Evolutionary conservation across 495 filamentous ascomycete species (phyloP).

Genomic region (Cladorrhinum samala): DNA sequence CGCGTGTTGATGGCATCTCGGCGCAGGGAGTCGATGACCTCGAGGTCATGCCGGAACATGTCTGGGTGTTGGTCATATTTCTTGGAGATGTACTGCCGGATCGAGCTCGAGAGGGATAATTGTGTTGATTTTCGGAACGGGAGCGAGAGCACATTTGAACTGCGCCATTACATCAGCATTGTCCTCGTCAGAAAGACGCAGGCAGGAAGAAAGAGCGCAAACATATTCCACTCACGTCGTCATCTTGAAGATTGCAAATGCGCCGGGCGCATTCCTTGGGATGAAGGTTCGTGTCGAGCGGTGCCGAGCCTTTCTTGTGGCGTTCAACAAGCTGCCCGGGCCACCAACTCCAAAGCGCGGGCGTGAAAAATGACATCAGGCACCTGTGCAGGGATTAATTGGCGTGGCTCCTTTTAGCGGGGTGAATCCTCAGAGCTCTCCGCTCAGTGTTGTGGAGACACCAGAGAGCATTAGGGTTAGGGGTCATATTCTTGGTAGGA

Average conservation of each 20-base stretch:
- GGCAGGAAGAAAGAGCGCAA: too few relatives aligned
- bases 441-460: too few relatives aligned
- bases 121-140: constrained; percentile 82
- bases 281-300: neutral
- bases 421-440: neutral
- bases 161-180: constrained; percentile 2
- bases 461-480: neutral
- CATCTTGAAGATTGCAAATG: neutral
- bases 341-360: too few relatives aligned
- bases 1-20: constrained; percentile 77
- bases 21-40: constrained; percentile 76
- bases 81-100: constrained; percentile 92
- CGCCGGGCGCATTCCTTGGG: neutral
- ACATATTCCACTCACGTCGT: neutral
- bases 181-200: neutral
- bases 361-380: constrained; percentile 13
- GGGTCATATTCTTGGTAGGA: too few relatives aligned
- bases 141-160: constrained; percentile 49
- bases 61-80: constrained; percentile 99
- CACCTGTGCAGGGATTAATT: too few relatives aligned
- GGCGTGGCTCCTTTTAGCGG: constrained; percentile 3
- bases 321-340: neutral
- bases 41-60: constrained; percentile 88
- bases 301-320: neutral
- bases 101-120: constrained; percentile 69